Conservation (phyloP, 2,329 filamentous ascomycete species). For the Alternaria arbusti region DNA sequence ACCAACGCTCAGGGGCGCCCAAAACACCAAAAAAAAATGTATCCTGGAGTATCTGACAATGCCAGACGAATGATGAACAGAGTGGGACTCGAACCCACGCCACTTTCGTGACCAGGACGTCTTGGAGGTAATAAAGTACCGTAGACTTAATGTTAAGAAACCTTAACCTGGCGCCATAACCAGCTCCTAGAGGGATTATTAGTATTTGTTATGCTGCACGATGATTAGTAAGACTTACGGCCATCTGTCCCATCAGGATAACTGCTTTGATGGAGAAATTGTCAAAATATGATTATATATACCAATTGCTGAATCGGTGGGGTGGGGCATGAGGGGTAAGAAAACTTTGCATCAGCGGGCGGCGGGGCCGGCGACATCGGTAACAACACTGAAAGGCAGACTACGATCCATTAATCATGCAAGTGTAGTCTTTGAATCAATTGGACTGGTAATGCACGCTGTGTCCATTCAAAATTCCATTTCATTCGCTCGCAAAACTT, state of each 20-base stretch:
- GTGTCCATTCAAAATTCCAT: not conserved
- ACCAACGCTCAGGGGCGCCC: not conserved
- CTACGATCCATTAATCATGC: not conserved
- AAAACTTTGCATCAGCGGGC: not conserved
- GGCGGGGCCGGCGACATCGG: not conserved
- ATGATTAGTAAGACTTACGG: not conserved
- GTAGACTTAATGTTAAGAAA: conserved; percentile 18
- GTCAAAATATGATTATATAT: not conserved
- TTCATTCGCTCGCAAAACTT: not conserved
- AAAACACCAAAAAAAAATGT: conserved; percentile 21
- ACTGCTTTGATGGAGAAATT: not conserved
- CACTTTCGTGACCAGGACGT: conserved; percentile 44
- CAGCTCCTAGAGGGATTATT: conserved; percentile 7
- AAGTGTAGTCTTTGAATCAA: not conserved
- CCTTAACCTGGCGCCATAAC: conserved; percentile 46
- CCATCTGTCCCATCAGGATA: conserved; percentile 9
- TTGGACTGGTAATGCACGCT: not conserved
- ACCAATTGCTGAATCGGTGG: too few relatives aligned
- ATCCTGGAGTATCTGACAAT: conserved; percentile 26
- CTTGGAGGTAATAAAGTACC: not conserved
- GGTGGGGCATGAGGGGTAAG: not conserved
- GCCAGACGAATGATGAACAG: conserved; percentile 46
- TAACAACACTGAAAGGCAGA: not conserved
- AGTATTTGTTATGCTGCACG: too few relatives aligned
- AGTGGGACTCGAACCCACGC: conserved; percentile 52